Evolutionary conservation across 2,329 filamentous ascomycete genomes (phyloP), one percentile per base, ranked within the genome.

Genomic region (Chrysoporthe cubensis): DNA sequence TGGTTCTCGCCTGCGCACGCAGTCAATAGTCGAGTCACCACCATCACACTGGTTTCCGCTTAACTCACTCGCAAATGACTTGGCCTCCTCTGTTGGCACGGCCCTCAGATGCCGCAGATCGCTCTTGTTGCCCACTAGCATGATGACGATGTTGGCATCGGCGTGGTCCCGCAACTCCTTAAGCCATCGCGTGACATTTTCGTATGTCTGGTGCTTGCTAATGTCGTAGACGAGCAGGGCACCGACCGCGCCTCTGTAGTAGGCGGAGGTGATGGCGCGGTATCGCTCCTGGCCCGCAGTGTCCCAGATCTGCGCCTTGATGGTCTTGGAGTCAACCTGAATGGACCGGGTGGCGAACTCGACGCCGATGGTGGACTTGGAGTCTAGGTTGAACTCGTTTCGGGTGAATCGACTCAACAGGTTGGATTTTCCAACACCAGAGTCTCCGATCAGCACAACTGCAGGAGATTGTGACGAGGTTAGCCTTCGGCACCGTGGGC

Each of bases 281-380:
- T 98, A 99, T 80, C 96, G 91, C 84, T 99, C 96, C 85, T 99
- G 96, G 74, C 96, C 96, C 74, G 96, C 96, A 69, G 96, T 99
- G 85, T 99, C 96, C 96, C 96, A 99, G 78, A 99, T 99, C 86
- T 99, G 96, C 75, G 96, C 96, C 88, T 99, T 99, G 90, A 99
- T 99, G 72, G 96, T 99, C 88, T 99, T 99, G 78, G 92, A 92
- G 83, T 99, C 96, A 77, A 99, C 96, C 83, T 98, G 95, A 80
- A 99, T 99, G 74, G 94, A 97, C 72, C 96, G 91, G 75, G 96
- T 99, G 76, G 96, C 96, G 80, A 99, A 99, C 84, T 99, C 96
- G 81, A 99, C 96, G 77, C 96, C 96, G 83, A 99, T 99, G 75
- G 96, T 99, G 72, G 96, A 98, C 89, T 99, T 98, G 81, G 95